Base-by-base conservation (phyloP, 2,329 filamentous ascomycete genomes). In the Clonostachys chloroleuca region DNA sequence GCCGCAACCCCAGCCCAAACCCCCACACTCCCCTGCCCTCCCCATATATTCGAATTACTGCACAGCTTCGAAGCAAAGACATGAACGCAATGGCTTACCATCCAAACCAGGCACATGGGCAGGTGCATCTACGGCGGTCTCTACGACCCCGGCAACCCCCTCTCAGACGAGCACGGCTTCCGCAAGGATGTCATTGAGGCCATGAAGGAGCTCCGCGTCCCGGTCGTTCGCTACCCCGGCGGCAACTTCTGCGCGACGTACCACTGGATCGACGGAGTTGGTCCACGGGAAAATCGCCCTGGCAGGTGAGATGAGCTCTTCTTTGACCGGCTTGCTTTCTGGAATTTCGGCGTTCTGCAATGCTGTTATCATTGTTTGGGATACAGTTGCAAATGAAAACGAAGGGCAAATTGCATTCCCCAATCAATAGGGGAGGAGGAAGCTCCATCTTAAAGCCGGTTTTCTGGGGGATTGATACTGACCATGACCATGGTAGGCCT, bases 41-140 rank as follows among this genome's bases (percentile, higher is more conserved):
- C 24, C 24, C 24, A 30, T 30, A 10, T 30, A 30, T 30, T 30
- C 24, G 24, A 30, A 10, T 10, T 30, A 3, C 24, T 10, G 7
- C 9, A 6, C 24, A 6, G 24, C 24, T 30, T 30, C 24, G 6
- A 24, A 7, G 3, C 24, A 24, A 24, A 24, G 16, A 40, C 10
- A 10, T 14, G 8, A 33, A 40, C 20, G 35, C 37, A n/a, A n/a
- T 40, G n/a, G 37, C 37, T 48, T 44, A 52, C 47, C 14, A 13
- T 3, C 24, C 24, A 20, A 24, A 34, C 14, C 34, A 89, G 86
- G 57, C 89, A 94, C 66, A 94, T 94, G 88, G 89, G 89, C 57
- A 81, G 89, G 51, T 94, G 89, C 72, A 91, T 94, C 60, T 92
- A 94, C 63, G 87, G 87, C 52, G 89, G 89, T 53, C 86, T 94